phyloP scores from a whole-genome alignment of 1,139 yeast genomes.

The Saccharomyces pastorianus region DNA sequence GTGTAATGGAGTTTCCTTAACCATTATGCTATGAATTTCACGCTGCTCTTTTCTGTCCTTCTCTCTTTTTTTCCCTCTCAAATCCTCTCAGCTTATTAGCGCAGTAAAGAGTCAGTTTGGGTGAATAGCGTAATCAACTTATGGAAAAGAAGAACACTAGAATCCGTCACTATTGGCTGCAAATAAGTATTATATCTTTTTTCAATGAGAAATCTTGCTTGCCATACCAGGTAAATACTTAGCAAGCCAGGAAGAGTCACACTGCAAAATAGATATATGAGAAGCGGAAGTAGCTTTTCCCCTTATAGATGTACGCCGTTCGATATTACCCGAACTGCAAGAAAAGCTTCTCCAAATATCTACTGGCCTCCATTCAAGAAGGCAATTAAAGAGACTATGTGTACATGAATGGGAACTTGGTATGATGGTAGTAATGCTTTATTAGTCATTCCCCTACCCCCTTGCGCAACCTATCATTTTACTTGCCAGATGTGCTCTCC shows the following conservation, averaged over 20 bases:
- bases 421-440: neutral
- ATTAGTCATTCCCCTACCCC: neutral
- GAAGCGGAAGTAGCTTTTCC: neutral
- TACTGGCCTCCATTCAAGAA: neutral
- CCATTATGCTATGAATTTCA: neutral
- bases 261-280: neutral
- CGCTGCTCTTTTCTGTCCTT: neutral
- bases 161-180: neutral
- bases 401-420: neutral
- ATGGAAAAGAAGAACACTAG: neutral
- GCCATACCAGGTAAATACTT: neutral
- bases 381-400: neutral
- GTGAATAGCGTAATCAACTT: neutral
- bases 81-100: neutral
- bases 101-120: neutral
- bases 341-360: neutral
- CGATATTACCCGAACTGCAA: neutral
- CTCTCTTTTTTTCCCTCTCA: neutral
- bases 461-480: neutral
- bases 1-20: neutral
- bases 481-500: neutral
- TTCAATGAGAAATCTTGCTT: neutral
- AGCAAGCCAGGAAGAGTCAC: neutral
- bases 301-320: neutral
- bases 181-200: neutral